Evolutionary conservation across 2,329 filamentous ascomycete species (phyloP).

Genomic region (Phialophora expanda): DNA sequence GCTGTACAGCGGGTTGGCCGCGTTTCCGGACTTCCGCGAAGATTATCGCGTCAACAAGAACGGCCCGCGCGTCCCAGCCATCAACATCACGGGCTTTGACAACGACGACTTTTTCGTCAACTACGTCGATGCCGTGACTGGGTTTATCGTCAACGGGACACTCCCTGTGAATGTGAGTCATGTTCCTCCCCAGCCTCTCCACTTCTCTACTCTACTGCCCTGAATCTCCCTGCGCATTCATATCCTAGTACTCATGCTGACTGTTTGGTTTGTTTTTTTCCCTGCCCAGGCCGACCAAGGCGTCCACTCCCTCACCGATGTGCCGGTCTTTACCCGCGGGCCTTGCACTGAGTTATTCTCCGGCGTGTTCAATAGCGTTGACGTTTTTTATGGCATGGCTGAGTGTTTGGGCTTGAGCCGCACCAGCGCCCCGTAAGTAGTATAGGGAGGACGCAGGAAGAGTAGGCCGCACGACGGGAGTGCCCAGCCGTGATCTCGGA

Average conservation of each 20-base stretch:
- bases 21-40: constrained; percentile 76
- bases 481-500: no score
- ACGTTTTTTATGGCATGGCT: constrained; percentile 45
- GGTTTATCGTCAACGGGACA: constrained; percentile 78
- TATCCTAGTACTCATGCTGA: background rate
- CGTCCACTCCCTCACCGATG: constrained; percentile 78
- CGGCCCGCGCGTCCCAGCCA: constrained; percentile 67
- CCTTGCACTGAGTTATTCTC: constrained; percentile 79
- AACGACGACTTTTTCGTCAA: constrained; percentile 68
- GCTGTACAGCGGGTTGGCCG: constrained; percentile 73
- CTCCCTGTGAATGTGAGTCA: constrained; percentile 57
- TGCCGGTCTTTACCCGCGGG: constrained; percentile 77
- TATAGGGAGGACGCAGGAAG: background rate
- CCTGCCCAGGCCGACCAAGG: constrained; percentile 61
- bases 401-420: constrained; percentile 46
- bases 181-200: background rate
- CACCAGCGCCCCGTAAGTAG: constrained; percentile 21
- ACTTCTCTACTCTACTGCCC: background rate
- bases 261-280: background rate
- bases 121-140: constrained; percentile 67
- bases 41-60: constrained; percentile 73
- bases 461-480: no score
- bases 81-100: constrained; percentile 58
- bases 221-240: background rate
- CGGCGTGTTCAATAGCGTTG: constrained; percentile 49